Percentiles rank a stretch among this genome's conserved stretches.
Conservation (phyloP, 352 stramenopile genomes). For the Pythium phragmiticola region DNA sequence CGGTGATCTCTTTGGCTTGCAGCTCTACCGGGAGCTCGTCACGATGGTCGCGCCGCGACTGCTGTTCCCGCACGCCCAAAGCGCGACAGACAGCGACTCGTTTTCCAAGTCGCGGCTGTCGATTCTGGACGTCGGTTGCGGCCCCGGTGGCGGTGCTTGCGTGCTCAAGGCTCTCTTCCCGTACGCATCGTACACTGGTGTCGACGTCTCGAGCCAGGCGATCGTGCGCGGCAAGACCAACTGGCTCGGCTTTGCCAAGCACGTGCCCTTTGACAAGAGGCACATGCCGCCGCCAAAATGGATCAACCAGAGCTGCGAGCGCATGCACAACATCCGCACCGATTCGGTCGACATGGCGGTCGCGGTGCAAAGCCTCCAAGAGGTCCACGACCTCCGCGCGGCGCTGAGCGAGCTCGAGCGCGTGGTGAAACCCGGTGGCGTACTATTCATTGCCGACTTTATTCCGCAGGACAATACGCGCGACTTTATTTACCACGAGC, state of each 20-base stretch:
- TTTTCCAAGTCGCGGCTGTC: slow-evolving; percentile 21
- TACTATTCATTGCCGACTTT: slow-evolving; percentile 69
- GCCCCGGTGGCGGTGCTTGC: slow-evolving; percentile 60
- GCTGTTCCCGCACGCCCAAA: slow-evolving; percentile 17
- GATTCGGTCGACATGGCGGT: slow-evolving; percentile 56
- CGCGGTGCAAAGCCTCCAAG: slow-evolving; percentile 64
- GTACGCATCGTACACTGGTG: slow-evolving; percentile 43
- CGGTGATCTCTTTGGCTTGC: slow-evolving; percentile 46
- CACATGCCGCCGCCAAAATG: slow-evolving; percentile 38
- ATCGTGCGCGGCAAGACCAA: slow-evolving; percentile 64
- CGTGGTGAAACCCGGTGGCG: slow-evolving; percentile 57
- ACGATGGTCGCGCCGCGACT: slow-evolving; percentile 34
- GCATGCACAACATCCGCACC: slow-evolving; percentile 48
- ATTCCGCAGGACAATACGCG: slow-evolving; percentile 36
- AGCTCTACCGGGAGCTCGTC: slow-evolving; percentile 61
- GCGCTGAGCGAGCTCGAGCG: slow-evolving; percentile 55
- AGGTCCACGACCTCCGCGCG: slow-evolving; percentile 44
- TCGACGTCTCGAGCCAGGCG: slow-evolving; percentile 64
- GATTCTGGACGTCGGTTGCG: slow-evolving; percentile 68
- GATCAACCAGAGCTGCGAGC: slow-evolving; percentile 66
- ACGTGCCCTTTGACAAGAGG: slow-evolving; percentile 26
- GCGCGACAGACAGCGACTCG: slow-evolving; percentile 21
- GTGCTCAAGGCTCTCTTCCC: slow-evolving; percentile 60
- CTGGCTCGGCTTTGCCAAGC: slow-evolving; percentile 51
- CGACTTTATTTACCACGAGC: slow-evolving; percentile 25